A percentile compares a stretch with the other conserved stretches of the same genome.
Evolutionary conservation across 176 grass and related monocot species (phyloP).

Genomic region (Rhipidocladum racemiflorum): DNA sequence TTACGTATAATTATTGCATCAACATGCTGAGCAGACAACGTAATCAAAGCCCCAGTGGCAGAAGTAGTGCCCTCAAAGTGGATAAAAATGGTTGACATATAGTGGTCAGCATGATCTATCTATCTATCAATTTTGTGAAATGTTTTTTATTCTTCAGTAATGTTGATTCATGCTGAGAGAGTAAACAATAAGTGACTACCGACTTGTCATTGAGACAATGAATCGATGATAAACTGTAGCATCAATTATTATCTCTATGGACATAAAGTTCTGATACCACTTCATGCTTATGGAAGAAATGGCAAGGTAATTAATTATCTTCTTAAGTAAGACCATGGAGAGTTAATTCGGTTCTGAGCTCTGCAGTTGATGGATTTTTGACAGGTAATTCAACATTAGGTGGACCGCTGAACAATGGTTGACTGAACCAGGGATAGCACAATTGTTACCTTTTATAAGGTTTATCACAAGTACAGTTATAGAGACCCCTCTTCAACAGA

Average conservation of each 20-base stretch:
- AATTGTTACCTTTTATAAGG: background rate
- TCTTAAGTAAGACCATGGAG: background rate
- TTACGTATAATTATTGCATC: slow-evolving; percentile 2
- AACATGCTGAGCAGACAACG: slow-evolving; percentile 4
- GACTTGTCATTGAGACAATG: background rate
- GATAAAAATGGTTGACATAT: slow-evolving; percentile 26
- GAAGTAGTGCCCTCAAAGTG: slow-evolving; percentile 14
- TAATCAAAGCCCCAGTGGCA: background rate
- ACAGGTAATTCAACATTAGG: background rate
- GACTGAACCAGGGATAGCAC: background rate
- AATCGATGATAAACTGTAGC: background rate
- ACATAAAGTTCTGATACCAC: background rate
- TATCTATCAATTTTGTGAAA: background rate
- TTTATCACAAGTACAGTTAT: background rate
- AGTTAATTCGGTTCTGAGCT: background rate
- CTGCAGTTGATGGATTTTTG: background rate
- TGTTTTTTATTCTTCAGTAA: background rate
- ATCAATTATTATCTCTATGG: background rate
- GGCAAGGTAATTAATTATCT: background rate
- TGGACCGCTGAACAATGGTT: background rate
- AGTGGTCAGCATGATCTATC: slow-evolving; percentile 32
- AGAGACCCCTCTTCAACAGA: background rate
- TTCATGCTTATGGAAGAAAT: slow-evolving; percentile 9
- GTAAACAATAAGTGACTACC: background rate
- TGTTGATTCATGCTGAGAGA: background rate